phyloP scores from a whole-genome alignment of 208 protist species.

The Leishmania tropica region DNA sequence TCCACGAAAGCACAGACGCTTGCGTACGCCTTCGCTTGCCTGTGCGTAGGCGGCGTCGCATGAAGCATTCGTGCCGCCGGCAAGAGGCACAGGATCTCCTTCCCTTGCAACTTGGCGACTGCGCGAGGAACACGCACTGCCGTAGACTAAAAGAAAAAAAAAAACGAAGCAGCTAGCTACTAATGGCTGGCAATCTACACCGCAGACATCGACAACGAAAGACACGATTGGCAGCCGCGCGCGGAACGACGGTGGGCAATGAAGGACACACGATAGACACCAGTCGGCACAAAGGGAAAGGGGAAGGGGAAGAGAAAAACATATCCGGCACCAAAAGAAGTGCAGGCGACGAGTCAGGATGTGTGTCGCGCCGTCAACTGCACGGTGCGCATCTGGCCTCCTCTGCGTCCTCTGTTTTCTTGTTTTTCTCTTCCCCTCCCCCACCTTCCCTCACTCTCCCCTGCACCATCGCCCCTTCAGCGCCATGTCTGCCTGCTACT shows the following conservation, averaged over 20 bases:
- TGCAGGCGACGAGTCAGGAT: background rate
- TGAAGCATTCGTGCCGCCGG: background rate
- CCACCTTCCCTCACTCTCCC: background rate
- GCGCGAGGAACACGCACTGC: background rate
- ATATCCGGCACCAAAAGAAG: background rate
- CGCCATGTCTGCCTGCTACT: background rate
- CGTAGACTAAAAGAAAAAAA: background rate
- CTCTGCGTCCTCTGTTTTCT: background rate
- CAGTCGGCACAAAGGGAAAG: background rate
- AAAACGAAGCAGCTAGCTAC: background rate
- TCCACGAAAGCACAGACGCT: background rate
- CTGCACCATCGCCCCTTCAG: background rate
- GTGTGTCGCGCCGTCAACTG: background rate
- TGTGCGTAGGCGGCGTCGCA: background rate
- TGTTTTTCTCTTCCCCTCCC: background rate
- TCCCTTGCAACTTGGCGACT: background rate
- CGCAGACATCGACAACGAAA: background rate
- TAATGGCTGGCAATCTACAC: background rate
- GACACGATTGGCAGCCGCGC: background rate
- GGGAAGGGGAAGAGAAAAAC: background rate
- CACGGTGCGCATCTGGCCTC: background rate
- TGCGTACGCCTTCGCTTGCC: background rate
- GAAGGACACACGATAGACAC: background rate
- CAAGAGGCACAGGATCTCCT: background rate
- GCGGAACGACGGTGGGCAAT: background rate